Evolutionary conservation across 176 grass and related monocot species (phyloP).

Genomic region (Eleusine indica): DNA sequence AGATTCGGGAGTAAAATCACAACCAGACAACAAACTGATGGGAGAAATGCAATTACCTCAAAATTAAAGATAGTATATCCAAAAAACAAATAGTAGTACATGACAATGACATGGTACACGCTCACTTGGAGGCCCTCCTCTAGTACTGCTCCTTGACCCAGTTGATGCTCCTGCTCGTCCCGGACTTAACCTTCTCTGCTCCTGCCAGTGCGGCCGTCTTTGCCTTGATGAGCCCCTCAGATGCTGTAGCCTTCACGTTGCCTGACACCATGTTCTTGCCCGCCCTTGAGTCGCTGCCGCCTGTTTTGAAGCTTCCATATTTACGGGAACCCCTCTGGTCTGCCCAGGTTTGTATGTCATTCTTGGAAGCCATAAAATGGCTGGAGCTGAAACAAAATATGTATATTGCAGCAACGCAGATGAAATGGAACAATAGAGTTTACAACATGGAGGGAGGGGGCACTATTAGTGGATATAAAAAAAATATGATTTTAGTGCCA

Average conservation of each 20-base stretch:
- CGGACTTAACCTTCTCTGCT: conserved; percentile 62
- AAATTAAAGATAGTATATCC: no score
- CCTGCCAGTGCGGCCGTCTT: conserved; percentile 58
- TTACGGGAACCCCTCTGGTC: conserved; percentile 58
- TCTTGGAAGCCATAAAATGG: conserved; percentile 40
- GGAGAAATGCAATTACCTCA: no score
- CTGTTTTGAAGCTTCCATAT: conserved; percentile 15
- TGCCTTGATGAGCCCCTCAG: conserved; percentile 54
- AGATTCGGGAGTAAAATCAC: no score
- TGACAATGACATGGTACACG: no score
- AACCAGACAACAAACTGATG: no score
- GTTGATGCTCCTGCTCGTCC: conserved; percentile 59
- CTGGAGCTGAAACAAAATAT: background rate
- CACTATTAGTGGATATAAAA: no score
- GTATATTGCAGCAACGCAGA: no score
- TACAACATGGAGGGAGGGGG: no score
- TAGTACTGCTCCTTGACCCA: conserved; percentile 74
- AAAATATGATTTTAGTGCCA: no score
- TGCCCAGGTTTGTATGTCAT: conserved; percentile 45
- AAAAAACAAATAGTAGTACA: no score
- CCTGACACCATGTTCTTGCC: conserved; percentile 16
- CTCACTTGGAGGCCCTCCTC: conserved; percentile 51
- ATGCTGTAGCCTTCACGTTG: conserved; percentile 61
- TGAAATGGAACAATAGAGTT: no score
- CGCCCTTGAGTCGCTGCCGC: background rate